Percentiles rank a stretch among this genome's conserved stretches.
Conservation (phyloP, 805 yeast species). For the Candida lessepsii region DNA sequence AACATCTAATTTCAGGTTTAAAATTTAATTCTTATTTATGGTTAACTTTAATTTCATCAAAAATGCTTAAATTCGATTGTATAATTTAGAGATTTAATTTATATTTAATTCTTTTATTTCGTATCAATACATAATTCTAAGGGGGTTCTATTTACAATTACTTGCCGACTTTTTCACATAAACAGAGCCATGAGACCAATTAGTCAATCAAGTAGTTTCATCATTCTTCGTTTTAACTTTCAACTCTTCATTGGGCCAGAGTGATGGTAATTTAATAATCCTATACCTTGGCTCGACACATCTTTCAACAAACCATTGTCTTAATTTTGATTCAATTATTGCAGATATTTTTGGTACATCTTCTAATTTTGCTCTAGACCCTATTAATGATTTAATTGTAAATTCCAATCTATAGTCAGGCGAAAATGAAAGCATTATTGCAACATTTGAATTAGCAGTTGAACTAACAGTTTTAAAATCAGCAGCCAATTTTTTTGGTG, state of each 20-base stretch:
- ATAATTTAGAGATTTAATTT: neutral
- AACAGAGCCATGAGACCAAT: no score
- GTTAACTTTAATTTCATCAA: neutral
- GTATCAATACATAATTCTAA: neutral
- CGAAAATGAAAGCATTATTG: constrained; percentile 82
- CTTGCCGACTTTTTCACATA: no score
- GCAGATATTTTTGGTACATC: constrained; percentile 90
- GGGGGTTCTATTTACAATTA: no score
- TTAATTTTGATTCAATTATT: constrained; percentile 74
- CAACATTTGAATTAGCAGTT: constrained; percentile 49
- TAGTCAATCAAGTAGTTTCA: neutral
- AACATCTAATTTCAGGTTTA: constrained; percentile 10
- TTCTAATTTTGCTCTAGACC: constrained; percentile 87
- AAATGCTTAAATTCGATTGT: neutral
- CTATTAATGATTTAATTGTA: constrained; percentile 83
- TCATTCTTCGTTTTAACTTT: constrained; percentile 34
- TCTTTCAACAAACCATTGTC: constrained; percentile 88
- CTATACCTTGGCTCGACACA: constrained; percentile 94
- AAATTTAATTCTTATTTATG: neutral
- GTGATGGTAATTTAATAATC: constrained; percentile 75
- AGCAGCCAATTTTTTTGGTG: constrained; percentile 1
- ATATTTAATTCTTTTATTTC: neutral
- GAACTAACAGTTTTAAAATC: constrained; percentile 1
- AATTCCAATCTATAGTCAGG: constrained; percentile 91
- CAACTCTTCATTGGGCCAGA: constrained; percentile 64